phyloP scores from a whole-genome alignment of 139 green algal species.

The Chlamydomonas sp. region DNA sequence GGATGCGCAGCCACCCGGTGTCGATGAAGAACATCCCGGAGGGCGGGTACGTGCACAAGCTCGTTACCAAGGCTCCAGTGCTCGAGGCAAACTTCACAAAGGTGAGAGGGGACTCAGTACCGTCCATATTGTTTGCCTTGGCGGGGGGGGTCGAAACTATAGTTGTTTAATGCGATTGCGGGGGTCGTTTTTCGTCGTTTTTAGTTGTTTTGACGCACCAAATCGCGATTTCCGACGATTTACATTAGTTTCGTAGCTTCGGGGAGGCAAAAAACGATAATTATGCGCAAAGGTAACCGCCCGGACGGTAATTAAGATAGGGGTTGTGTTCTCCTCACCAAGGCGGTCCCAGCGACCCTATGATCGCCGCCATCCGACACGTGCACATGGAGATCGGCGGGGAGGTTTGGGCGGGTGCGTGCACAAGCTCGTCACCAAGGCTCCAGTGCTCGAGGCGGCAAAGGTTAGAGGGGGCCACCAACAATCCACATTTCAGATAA shows the following conservation, averaged over 20 bases:
- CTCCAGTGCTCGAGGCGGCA: slow-evolving; percentile 55
- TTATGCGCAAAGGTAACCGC: too few species aligned
- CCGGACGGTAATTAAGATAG: too few species aligned
- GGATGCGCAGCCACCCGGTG: slow-evolving; percentile 67
- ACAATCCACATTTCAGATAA: background rate
- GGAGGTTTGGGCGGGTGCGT: slow-evolving; percentile 26
- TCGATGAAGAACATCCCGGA: slow-evolving; percentile 7
- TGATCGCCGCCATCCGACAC: too few species aligned
- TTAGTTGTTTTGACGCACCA: background rate
- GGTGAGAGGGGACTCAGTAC: slow-evolving; percentile 31
- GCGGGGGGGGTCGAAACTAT: slow-evolving; percentile 5
- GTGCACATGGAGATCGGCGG: too few species aligned
- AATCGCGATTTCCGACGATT: background rate
- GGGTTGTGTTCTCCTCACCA: too few species aligned
- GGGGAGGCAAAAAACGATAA: background rate
- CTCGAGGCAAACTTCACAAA: slow-evolving; percentile 69
- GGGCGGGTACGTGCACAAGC: slow-evolving; percentile 33
- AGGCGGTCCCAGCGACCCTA: too few species aligned
- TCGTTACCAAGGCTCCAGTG: slow-evolving; percentile 66
- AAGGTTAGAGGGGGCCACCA: slow-evolving; percentile 35
- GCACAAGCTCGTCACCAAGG: slow-evolving; percentile 63
- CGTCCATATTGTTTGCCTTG: background rate
- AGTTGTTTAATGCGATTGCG: too few species aligned
- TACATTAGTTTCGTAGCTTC: background rate
- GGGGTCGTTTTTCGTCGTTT: background rate